phyloP scores from a whole-genome alignment of 331 rosid genomes.

The Pyracantha coccinea region DNA sequence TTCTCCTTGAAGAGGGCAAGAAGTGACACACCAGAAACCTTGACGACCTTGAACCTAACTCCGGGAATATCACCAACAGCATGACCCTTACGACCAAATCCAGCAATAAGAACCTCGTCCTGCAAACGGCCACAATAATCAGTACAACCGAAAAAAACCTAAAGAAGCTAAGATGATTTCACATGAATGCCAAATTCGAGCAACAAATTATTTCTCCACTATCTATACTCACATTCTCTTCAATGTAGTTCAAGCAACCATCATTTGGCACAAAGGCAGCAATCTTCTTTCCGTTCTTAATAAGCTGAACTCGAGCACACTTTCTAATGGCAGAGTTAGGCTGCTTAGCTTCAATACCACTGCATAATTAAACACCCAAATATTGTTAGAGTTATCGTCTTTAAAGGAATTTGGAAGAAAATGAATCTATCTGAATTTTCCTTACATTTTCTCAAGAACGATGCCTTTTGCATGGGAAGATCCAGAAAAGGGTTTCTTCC shows the following conservation, averaged over 20 bases:
- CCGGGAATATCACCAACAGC: conserved; percentile 84
- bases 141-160: background rate
- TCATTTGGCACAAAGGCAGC: conserved; percentile 69
- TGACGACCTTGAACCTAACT: conserved; percentile 67
- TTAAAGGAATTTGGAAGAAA: background rate
- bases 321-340: conserved; percentile 67
- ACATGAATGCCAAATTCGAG: background rate
- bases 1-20: conserved; percentile 66
- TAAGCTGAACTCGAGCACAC: conserved; percentile 61
- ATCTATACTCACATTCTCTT: conserved; percentile 41
- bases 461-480: conserved; percentile 62
- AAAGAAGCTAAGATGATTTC: background rate
- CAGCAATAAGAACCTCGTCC: conserved; percentile 72
- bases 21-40: conserved; percentile 70
- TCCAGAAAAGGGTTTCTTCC: conserved; percentile 70
- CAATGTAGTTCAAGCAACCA: conserved; percentile 63
- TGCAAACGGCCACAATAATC: conserved; percentile 6
- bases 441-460: conserved; percentile 52
- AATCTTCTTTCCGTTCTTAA: conserved; percentile 68
- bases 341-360: conserved; percentile 69
- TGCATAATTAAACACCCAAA: conserved; percentile 15
- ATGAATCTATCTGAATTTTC: background rate
- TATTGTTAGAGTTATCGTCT: background rate
- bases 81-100: conserved; percentile 70
- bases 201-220: no score